Evolutionary conservation across 352 stramenopile genomes (phyloP), one percentile per base, ranked within the genome.

Genomic region (Globisporangium solare): DNA sequence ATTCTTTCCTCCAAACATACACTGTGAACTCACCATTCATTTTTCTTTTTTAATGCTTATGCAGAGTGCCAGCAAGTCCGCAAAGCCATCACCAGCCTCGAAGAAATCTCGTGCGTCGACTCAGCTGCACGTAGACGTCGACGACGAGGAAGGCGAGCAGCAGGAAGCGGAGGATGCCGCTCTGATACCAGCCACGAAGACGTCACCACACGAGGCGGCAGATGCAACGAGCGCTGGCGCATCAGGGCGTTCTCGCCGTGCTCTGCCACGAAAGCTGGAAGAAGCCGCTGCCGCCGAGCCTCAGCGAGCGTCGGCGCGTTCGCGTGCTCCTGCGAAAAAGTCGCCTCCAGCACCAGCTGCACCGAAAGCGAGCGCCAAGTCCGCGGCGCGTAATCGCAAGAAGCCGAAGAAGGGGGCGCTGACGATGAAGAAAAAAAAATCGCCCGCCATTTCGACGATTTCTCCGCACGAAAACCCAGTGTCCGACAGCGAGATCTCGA

Each of bases 391-490:
- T 48, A 54, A 27, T n/a, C 43, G 35, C 12, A 57, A 58, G 49
- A 63, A 63, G 18, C 18, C 22, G 13, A 57, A 58, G 49, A 63
- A 63, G 37, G 32, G 40, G 18, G 42, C 55, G 39, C 24, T 62
- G 47, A 45, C 47, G 39, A 22, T 62, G 12, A 41, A n/a, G 14
- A 52, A 52, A 40, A 58, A 40, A 20, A 52, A 63, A 14, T 49
- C 32, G n/a, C 11, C 57, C 18, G 35, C 18, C 49, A 35, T 58
- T 37, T 63, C 57, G 17, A 42, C 42, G n/a, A 54, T 54, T 41
- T 63, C 57, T 32, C 57, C 57, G 50, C 57, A 63, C 45, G 57
- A 58, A 24, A 54, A 63, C 8, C 57, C 57, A 35, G 43, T 54
- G 22, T 53, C 42, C 17, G 57, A 63, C 50, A 63, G 50, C 43